Conservation (phyloP, 1,284 basidiomycete species). For the Boletus hoseneyae region DNA sequence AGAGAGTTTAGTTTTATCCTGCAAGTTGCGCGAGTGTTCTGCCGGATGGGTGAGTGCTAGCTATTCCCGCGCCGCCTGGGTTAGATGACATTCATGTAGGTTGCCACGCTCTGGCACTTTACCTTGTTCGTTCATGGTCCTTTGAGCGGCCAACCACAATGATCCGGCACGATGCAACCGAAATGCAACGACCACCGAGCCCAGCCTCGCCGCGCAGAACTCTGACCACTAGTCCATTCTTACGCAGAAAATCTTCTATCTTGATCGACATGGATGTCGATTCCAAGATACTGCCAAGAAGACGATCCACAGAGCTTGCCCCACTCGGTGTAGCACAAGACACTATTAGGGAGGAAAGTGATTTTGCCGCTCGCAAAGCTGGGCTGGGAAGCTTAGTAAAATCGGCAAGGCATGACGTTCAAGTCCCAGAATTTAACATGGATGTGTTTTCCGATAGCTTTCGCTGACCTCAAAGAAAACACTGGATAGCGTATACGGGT, state of each 20-base stretch:
- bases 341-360: constrained; percentile 47
- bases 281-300: constrained; percentile 58
- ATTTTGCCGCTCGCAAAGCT: constrained; percentile 61
- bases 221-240: constrained; percentile 51
- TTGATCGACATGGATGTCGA: constrained; percentile 86
- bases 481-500: constrained; percentile 7
- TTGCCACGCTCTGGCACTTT: constrained; percentile 87
- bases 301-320: constrained; percentile 44
- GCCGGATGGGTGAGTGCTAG: constrained; percentile 77
- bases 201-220: constrained; percentile 42
- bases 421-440: constrained; percentile 87
- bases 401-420: constrained; percentile 81
- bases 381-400: constrained; percentile 82
- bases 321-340: constrained; percentile 27
- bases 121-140: constrained; percentile 85
- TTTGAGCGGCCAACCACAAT: constrained; percentile 71
- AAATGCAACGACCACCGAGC: constrained; percentile 34
- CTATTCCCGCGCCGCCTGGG: background rate
- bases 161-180: background rate
- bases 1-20: constrained; percentile 92
- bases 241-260: constrained; percentile 66
- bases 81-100: constrained; percentile 46
- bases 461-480: constrained; percentile 4
- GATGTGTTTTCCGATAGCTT: constrained; percentile 44
- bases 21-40: constrained; percentile 89